Evolutionary conservation across 2,329 filamentous ascomycete genomes (phyloP).

Genomic region (Didymella segeticola): DNA sequence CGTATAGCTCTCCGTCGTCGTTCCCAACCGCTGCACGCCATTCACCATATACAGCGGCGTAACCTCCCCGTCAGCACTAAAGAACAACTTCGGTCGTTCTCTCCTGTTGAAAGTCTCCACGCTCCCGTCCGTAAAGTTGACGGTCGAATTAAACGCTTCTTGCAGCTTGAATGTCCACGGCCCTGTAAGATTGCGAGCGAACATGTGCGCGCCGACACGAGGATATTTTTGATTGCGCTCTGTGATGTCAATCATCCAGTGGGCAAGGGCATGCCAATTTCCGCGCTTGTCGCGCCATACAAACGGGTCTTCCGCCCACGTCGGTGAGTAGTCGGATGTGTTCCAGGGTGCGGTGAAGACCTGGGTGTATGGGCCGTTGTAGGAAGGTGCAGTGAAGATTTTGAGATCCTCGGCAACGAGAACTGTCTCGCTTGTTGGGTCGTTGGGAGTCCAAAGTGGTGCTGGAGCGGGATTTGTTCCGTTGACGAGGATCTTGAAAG

Average conservation of each 20-base stretch:
- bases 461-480: slow-evolving; percentile 55
- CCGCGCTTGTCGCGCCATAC: slow-evolving; percentile 48
- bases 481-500: slow-evolving; percentile 24
- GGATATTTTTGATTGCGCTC: slow-evolving; percentile 38
- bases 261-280: slow-evolving; percentile 45
- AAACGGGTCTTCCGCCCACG: slow-evolving; percentile 44
- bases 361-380: slow-evolving; percentile 35
- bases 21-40: slow-evolving; percentile 55
- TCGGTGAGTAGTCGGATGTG: slow-evolving; percentile 26
- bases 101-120: slow-evolving; percentile 51
- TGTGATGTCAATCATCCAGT: slow-evolving; percentile 43
- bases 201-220: slow-evolving; percentile 45
- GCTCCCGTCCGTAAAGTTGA: slow-evolving; percentile 51
- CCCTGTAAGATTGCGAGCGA: slow-evolving; percentile 34
- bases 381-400: slow-evolving; percentile 43
- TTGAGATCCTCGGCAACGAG: slow-evolving; percentile 48
- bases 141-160: slow-evolving; percentile 39
- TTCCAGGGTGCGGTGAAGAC: slow-evolving; percentile 27
- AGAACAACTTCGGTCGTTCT: slow-evolving; percentile 59
- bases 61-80: slow-evolving; percentile 56
- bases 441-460: slow-evolving; percentile 43
- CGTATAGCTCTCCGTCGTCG: slow-evolving; percentile 45
- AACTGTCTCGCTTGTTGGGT: slow-evolving; percentile 38
- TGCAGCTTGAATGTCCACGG: slow-evolving; percentile 44
- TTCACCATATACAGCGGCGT: slow-evolving; percentile 57